phyloP scores from a whole-genome alignment of 768 basidiomycete species.

The Dentipellis sp. region DNA sequence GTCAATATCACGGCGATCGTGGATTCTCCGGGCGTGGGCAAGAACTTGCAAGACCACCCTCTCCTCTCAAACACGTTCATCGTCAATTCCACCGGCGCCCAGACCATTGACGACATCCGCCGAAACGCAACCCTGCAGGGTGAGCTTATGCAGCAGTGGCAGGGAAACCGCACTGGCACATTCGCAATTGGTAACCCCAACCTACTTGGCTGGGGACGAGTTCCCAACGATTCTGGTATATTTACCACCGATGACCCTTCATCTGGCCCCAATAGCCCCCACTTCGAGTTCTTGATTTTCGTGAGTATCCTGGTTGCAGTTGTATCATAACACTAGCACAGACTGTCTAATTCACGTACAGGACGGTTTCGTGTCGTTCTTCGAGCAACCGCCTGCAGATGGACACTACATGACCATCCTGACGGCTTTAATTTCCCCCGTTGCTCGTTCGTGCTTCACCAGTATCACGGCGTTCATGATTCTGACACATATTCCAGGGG shows the following conservation, averaged over 20 bases:
- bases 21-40: not conserved
- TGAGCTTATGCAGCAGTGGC: constrained; percentile 6
- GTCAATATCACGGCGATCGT: constrained; percentile 17
- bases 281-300: constrained; percentile 11
- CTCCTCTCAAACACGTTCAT: not conserved
- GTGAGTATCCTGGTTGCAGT: not conserved
- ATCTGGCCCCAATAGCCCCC: constrained; percentile 9
- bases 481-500: constrained; percentile 5
- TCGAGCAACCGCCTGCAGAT: constrained; percentile 6
- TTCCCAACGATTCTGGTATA: constrained; percentile 5
- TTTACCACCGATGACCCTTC: constrained; percentile 8
- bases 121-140: constrained; percentile 6
- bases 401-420: constrained; percentile 14
- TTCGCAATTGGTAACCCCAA: constrained; percentile 1
- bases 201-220: constrained; percentile 2
- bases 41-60: constrained; percentile 22
- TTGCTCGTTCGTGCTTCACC: constrained; percentile 14
- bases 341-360: not conserved
- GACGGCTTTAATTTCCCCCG: constrained; percentile 14
- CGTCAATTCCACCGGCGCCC: constrained; percentile 2
- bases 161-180: constrained; percentile 4
- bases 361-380: constrained; percentile 4
- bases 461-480: not conserved
- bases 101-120: constrained; percentile 2
- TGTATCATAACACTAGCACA: not conserved